Evolutionary conservation across 2,329 filamentous ascomycete species (phyloP), one percentile per base, ranked within the genome.

Genomic region (Pseudogymnoascus sp.): DNA sequence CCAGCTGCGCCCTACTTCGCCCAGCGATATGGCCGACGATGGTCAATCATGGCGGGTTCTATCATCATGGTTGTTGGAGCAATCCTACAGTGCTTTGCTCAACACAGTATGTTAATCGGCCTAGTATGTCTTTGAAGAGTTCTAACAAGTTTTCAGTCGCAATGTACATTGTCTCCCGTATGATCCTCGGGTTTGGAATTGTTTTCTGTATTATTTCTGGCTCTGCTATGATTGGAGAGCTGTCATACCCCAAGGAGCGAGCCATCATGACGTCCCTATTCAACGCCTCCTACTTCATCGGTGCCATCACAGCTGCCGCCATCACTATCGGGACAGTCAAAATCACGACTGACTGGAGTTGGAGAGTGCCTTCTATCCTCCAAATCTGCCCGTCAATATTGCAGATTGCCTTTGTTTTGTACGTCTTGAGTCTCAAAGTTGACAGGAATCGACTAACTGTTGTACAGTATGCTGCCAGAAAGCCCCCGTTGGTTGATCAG

Each of bases 401-500:
- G 6, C 69, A 71, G 39, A 65, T 68, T 9, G 22, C n/a, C 8
- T 59, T 61, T 18, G 63, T 69, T 39, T 67, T 68, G 66, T 68
- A 62, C 60, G 66, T 64, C n/a, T 6, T 54, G 18, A 14, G 20
- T 28, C 4, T 18, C 28, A 38, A 16, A 12, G 5, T 28, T n/a
- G 11, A 16, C 18, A 6, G 1, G 9, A 25, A 12, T 33, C n/a
- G 28, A 18, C 47, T 54, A 54, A 54, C 47, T 54, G 25, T 22
- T 18, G 14, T 7, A 28, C 22, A 69, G 67, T 30, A 75, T 81
- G 63, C 72, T 84, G 3, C 82, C 83, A 0, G 83, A 85, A 67
- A 81, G 77, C 28, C 83, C 83, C 4, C 72, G 82, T 58, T 85
- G 81, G 77, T 72, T 84, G 9, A 81, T 82, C 63, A 78, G 78